Percentiles rank a stretch among this genome's conserved stretches.
phyloP scores from a whole-genome alignment of 2,329 filamentous ascomycete species.

The Juglanconis juglandina region DNA sequence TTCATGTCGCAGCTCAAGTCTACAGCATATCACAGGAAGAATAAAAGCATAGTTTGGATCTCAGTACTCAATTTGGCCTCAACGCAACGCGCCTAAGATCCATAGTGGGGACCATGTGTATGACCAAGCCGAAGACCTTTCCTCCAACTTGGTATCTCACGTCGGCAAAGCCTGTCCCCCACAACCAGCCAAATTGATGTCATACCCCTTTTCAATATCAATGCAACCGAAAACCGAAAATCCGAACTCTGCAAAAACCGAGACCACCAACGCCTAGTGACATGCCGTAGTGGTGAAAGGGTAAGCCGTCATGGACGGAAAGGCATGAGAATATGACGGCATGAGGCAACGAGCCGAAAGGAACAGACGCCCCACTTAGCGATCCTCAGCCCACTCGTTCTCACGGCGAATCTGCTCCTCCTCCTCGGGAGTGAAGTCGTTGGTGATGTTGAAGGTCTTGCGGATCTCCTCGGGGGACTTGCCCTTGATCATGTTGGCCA shows the following conservation, averaged over 20 bases:
- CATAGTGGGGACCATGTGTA: neutral
- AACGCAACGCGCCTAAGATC: neutral
- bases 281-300: slow-evolving; percentile 12
- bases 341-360: neutral
- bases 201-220: neutral
- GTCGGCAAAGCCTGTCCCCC: neutral
- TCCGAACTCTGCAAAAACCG: neutral
- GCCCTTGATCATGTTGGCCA: slow-evolving; percentile 99
- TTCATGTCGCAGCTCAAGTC: too few species aligned
- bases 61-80: neutral
- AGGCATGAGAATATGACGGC: neutral
- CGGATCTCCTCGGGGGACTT: slow-evolving; percentile 99
- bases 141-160: neutral
- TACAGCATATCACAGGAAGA: too few species aligned
- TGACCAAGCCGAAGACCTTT: neutral
- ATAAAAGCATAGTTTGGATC: neutral
- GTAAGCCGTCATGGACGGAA: slow-evolving; percentile 1
- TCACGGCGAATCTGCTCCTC: slow-evolving; percentile 94
- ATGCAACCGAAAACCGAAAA: neutral
- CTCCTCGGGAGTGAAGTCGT: slow-evolving; percentile 98
- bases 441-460: slow-evolving; percentile 99
- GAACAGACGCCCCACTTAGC: slow-evolving; percentile 40
- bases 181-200: neutral
- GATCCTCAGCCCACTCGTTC: slow-evolving; percentile 89
- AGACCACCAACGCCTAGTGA: slow-evolving; percentile 15